Evolutionary conservation across 768 basidiomycete genomes (phyloP).

Genomic region (Tylopilus intermedius): DNA sequence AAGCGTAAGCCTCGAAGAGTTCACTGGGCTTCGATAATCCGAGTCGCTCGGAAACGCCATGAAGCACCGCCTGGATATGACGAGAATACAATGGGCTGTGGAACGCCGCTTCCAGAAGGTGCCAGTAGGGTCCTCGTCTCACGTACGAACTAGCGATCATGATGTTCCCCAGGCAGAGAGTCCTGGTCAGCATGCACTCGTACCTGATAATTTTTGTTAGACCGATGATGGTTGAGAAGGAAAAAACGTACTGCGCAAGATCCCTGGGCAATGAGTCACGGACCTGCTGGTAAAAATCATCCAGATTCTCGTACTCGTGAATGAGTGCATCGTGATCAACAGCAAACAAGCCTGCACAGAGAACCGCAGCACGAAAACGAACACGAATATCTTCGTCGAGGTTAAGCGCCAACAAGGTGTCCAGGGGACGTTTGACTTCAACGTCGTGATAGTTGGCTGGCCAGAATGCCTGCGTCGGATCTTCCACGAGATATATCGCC

Average conservation of each 20-base stretch:
- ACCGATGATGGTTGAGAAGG: neutral
- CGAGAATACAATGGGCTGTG: slow-evolving; percentile 27
- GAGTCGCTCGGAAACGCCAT: slow-evolving; percentile 58
- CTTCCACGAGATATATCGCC: slow-evolving; percentile 54
- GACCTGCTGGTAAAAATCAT: slow-evolving; percentile 43
- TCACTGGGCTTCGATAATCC: slow-evolving; percentile 56
- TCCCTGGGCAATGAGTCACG: slow-evolving; percentile 41
- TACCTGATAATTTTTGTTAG: slow-evolving; percentile 41
- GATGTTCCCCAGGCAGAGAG: slow-evolving; percentile 68
- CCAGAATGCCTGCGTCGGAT: slow-evolving; percentile 55
- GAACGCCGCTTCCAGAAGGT: slow-evolving; percentile 67
- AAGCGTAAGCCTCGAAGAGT: slow-evolving; percentile 75
- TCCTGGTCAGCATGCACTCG: slow-evolving; percentile 71
- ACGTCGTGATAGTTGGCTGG: slow-evolving; percentile 24
- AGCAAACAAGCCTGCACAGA: slow-evolving; percentile 56
- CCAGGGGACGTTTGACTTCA: slow-evolving; percentile 35
- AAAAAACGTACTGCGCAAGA: slow-evolving; percentile 43
- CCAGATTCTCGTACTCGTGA: slow-evolving; percentile 19
- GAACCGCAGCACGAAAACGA: slow-evolving; percentile 66
- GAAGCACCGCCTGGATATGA: slow-evolving; percentile 48
- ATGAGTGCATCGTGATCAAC: slow-evolving; percentile 33
- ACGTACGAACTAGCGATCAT: slow-evolving; percentile 74
- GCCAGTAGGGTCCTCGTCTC: slow-evolving; percentile 82
- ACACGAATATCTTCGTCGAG: slow-evolving; percentile 80
- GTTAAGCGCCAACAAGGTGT: slow-evolving; percentile 48